Conservation (phyloP, 352 stramenopile species). For the Pythium periplocum region DNA sequence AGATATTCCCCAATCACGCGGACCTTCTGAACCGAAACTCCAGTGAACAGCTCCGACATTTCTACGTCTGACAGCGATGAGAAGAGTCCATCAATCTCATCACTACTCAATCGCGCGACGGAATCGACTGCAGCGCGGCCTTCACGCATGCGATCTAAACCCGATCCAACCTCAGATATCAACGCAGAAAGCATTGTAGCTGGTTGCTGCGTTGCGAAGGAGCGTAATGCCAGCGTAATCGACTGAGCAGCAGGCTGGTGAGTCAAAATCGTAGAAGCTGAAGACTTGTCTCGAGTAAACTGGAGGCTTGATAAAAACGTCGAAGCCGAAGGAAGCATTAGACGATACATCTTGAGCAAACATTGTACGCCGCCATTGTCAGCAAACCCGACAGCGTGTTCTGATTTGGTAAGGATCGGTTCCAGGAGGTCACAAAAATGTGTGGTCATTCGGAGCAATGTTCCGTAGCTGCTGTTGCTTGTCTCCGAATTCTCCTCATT, state of each 20-base stretch:
- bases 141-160: slow-evolving; percentile 42
- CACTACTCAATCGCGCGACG: slow-evolving; percentile 36
- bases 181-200: slow-evolving; percentile 67
- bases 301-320: slow-evolving; percentile 70
- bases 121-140: slow-evolving; percentile 35
- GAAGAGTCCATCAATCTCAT: slow-evolving; percentile 48
- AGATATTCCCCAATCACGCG: slow-evolving; percentile 57
- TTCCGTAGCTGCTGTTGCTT: slow-evolving; percentile 18
- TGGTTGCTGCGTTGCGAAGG: slow-evolving; percentile 87
- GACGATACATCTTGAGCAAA: slow-evolving; percentile 87
- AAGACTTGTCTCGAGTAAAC: slow-evolving; percentile 2
- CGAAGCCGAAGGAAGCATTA: slow-evolving; percentile 80
- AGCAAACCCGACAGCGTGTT: slow-evolving; percentile 90
- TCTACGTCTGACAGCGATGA: slow-evolving; percentile 56
- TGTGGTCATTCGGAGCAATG: slow-evolving; percentile 56
- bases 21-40: slow-evolving; percentile 24
- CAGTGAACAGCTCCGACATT: slow-evolving; percentile 33
- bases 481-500: slow-evolving; percentile 6
- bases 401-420: slow-evolving; percentile 91
- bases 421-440: slow-evolving; percentile 93
- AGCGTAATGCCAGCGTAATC: slow-evolving; percentile 84
- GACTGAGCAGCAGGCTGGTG: slow-evolving; percentile 89
- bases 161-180: slow-evolving; percentile 49
- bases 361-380: slow-evolving; percentile 85
- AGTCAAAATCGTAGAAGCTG: slow-evolving; percentile 21